Evolutionary conservation across 2,329 filamentous ascomycete species (phyloP).

Genomic region (Colletotrichum acutatum): DNA sequence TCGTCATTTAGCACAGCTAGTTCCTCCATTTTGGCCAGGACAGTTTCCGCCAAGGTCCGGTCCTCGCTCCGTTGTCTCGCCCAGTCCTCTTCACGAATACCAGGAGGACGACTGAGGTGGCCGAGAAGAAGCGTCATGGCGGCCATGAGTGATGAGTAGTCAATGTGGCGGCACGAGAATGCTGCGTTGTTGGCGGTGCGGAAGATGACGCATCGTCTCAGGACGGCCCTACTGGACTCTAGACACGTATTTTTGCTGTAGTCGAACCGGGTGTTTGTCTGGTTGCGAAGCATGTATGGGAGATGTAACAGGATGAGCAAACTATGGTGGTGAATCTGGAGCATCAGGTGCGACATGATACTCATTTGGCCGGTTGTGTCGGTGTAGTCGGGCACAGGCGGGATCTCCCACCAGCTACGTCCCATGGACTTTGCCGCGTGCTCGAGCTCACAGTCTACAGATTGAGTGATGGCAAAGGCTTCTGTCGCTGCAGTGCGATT

Average conservation of each 20-base stretch:
- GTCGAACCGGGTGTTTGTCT: conserved; percentile 51
- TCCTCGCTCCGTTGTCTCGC: conserved; percentile 46
- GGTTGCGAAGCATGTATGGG: conserved; percentile 61
- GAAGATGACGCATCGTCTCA: conserved; percentile 60
- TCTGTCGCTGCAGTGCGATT: conserved; percentile 51
- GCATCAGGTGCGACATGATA: conserved; percentile 48
- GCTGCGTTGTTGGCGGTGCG: conserved; percentile 50
- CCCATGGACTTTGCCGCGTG: conserved; percentile 53
- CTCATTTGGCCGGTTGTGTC: conserved; percentile 29
- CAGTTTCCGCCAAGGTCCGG: conserved; percentile 46
- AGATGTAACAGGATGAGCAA: conserved; percentile 64
- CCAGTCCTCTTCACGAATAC: conserved; percentile 37
- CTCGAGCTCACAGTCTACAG: conserved; percentile 60
- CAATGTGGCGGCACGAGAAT: conserved; percentile 58
- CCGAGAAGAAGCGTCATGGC: conserved; percentile 62
- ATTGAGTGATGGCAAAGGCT: conserved; percentile 52
- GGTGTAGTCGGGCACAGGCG: conserved; percentile 39
- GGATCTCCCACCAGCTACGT: conserved; percentile 60
- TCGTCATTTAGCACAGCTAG: conserved; percentile 52
- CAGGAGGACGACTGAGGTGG: conserved; percentile 51
- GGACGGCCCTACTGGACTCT: conserved; percentile 61
- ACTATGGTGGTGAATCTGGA: conserved; percentile 62
- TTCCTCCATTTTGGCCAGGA: conserved; percentile 49
- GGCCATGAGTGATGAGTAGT: conserved; percentile 64
- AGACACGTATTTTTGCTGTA: conserved; percentile 61